Evolutionary conservation across 805 yeast species (phyloP).

Genomic region (Barnettozyma sp.): DNA sequence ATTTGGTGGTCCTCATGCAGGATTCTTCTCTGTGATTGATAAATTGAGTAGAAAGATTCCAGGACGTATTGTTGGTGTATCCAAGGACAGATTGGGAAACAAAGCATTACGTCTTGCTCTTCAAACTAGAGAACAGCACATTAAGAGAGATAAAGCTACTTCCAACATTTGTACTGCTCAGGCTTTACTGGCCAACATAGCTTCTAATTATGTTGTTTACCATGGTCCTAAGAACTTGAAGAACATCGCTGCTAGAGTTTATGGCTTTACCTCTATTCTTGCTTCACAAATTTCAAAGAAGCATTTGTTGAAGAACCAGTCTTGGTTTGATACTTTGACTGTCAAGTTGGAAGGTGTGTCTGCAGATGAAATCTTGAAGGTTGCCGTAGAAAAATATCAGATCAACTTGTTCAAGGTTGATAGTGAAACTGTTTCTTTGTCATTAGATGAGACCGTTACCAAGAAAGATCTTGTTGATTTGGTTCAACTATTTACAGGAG

Average conservation of each 20-base stretch:
- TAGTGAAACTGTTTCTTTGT: slow-evolving; percentile 57
- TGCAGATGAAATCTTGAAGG: slow-evolving; percentile 48
- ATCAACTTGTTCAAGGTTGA: slow-evolving; percentile 73
- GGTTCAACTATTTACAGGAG: slow-evolving; percentile 52
- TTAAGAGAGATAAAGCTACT: slow-evolving; percentile 95
- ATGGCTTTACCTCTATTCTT: slow-evolving; percentile 64
- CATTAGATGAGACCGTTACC: slow-evolving; percentile 85
- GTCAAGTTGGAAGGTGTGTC: slow-evolving; percentile 44
- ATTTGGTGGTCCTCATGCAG: slow-evolving; percentile 98
- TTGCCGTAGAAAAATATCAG: slow-evolving; percentile 54
- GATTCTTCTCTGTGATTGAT: slow-evolving; percentile 84
- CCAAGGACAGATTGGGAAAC: slow-evolving; percentile 86
- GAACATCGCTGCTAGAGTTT: slow-evolving; percentile 69
- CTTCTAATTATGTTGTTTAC: slow-evolving; percentile 93
- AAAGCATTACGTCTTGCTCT: slow-evolving; percentile 88
- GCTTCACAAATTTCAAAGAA: slow-evolving; percentile 47
- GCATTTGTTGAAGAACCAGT: slow-evolving; percentile 48
- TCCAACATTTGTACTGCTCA: slow-evolving; percentile 98
- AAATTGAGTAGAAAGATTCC: slow-evolving; percentile 88
- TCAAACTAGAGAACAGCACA: slow-evolving; percentile 98
- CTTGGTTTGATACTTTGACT: slow-evolving; percentile 86
- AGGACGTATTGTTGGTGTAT: slow-evolving; percentile 89
- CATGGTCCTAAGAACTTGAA: slow-evolving; percentile 88
- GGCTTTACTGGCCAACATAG: slow-evolving; percentile 90
- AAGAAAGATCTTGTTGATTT: slow-evolving; percentile 52